Evolutionary conservation across 1,284 basidiomycete species (phyloP), one percentile per base, ranked within the genome.

Genomic region (Tetrapyrgos nigripes): DNA sequence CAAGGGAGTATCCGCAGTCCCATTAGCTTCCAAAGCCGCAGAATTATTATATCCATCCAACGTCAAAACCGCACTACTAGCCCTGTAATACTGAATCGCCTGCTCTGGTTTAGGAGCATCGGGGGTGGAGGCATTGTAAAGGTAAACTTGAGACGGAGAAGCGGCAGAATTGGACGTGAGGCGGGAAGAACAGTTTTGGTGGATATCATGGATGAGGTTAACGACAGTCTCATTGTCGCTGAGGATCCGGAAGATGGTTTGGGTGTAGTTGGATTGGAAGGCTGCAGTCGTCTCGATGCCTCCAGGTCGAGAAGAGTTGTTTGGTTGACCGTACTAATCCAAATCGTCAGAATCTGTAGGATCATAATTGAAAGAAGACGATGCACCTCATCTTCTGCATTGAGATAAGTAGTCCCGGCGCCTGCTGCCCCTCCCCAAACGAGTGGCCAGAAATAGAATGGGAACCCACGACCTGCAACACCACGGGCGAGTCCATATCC

Each of bases 21-120:
- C 77, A 28, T 76, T 71, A 27, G 80, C 76, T 10, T 69, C 63
- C 31, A 83, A 70, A 17, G 76, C 74, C 50, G 77, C 74, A 0
- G 85, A 83, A 61, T 88, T 80, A 65, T 90, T 88, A 69, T 89
- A 91, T 2, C 86, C 86, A 60, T 87, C 83, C 19, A 90, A 72
- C 8, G 80, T 79, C 21, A 88, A 73, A 4, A 76, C 80, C 27
- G 83, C 79, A 52, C 77, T 81, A 66, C 83, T 85, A 23, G 83
- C 82, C 37, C 86, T 81, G 67, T 84, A 88, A 68, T 86, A 87
- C 63, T 87, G 81, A 1, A 87, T 65, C 0, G 76, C 78, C 60
- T 85, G 79, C 60, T 85, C 84, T 0, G 85, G 84, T 33, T 74
- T 71, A 2, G 81, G 80, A 23, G 75, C 65, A 35, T 44, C 50